Conservation (phyloP, 2,329 filamentous ascomycete genomes). For the Botryotinia globosa region DNA sequence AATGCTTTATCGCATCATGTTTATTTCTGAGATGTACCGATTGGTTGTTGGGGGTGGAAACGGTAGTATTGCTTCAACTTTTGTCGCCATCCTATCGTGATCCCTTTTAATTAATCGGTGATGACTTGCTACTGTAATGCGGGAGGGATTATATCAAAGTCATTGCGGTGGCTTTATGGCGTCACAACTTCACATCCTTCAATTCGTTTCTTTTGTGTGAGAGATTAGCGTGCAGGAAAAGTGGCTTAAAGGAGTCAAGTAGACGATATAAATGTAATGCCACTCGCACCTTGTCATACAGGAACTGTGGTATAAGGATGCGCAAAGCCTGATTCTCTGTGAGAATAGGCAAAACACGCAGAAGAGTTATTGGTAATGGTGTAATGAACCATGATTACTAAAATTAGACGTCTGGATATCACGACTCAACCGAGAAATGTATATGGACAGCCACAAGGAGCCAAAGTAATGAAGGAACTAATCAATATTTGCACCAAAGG, state of each 20-base stretch:
- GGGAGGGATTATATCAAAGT: neutral
- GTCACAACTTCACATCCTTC: neutral
- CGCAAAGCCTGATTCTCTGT: no score
- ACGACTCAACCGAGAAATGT: neutral
- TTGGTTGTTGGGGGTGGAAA: neutral
- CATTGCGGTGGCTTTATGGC: neutral
- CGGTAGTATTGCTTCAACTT: neutral
- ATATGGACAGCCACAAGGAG: neutral
- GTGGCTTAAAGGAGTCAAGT: neutral
- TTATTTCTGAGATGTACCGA: neutral
- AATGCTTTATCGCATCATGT: neutral
- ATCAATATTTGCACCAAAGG: neutral
- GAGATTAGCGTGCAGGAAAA: neutral
- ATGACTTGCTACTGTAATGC: neutral
- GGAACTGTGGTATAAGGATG: neutral
- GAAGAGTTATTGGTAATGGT: accelerated
- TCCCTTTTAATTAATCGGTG: neutral
- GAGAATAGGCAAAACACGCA: neutral
- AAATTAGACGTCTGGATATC: neutral
- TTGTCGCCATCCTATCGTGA: neutral
- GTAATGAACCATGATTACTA: neutral
- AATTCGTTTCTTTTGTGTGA: neutral
- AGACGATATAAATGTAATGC: neutral
- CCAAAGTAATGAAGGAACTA: neutral
- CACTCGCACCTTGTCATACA: neutral